These are phyloP conservation scores for Pythium biforme DNA, from an alignment of 352 stramenopile species.

Conservation along the genomic window DNA sequence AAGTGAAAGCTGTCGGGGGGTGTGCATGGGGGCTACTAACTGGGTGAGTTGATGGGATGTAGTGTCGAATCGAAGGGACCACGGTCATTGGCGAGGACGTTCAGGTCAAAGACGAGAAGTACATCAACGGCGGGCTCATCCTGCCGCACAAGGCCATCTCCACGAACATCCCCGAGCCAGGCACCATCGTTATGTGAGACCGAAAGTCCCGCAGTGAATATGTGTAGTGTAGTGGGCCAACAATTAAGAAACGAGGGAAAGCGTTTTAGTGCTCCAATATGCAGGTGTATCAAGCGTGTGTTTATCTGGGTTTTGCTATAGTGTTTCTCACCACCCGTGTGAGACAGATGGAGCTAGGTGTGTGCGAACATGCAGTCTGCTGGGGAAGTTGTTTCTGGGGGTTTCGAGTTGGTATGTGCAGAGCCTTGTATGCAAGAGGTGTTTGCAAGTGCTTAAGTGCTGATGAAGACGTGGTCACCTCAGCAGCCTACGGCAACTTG, in stretches of 20 bases:
- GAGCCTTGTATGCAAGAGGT: not conserved
- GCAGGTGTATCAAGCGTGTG: conserved; percentile 14
- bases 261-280: conserved; percentile 5
- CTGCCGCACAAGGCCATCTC: conserved; percentile 89
- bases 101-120: conserved; percentile 87
- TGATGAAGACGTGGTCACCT: not conserved
- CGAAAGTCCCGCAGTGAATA: no score
- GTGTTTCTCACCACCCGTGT: conserved; percentile 17
- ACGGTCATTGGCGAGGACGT: conserved; percentile 88
- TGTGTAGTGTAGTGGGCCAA: not conserved
- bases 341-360: conserved; percentile 15
- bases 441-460: no score
- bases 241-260: no score
- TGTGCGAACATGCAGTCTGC: conserved; percentile 11
- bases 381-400: conserved; percentile 1
- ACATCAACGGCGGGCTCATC: conserved; percentile 87
- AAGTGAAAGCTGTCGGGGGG: no score
- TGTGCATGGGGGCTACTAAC: no score
- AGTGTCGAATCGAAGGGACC: conserved; percentile 81
- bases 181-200: conserved; percentile 88
- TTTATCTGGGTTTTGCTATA: conserved; percentile 1
- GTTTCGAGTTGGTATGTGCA: not conserved
- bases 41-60: conserved; percentile 7
- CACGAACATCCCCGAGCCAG: conserved; percentile 76
- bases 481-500: not conserved